Evolutionary conservation across 768 basidiomycete species (phyloP), one percentile per base, ranked within the genome.

Genomic region (Collybia sordida): DNA sequence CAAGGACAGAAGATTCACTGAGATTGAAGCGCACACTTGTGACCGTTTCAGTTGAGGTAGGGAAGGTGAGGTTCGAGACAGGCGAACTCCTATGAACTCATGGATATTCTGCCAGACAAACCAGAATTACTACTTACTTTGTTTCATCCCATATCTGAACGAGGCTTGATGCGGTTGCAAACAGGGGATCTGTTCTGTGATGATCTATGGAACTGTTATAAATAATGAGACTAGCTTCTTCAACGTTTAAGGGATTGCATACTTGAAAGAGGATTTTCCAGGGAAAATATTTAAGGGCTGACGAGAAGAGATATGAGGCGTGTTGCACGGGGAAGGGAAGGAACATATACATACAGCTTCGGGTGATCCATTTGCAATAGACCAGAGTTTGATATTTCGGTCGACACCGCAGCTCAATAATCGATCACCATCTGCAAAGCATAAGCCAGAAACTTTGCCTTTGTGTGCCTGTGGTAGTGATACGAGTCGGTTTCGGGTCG

Each of bases 141-240:
- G 88, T 95, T 68, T 98, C 93, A 59, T 99, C 97, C 97, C 97
- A 99, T 57, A 99, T 79, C 65, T 98, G 96, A 6, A 99, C 94
- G 42, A 82, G 79, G 58, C 88, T 92, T 0, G 93, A 96, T 2
- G 93, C 94, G 0, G 96, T 95, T 0, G 94, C 96, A 59, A 99
- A 99, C 3, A 93, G 67, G n/a, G 87, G 75, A 50, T 95, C 90
- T 28, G 82, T 82, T 40, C 88, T 81, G 64, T 98, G 97, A 63
- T 98, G 97, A 59, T 98, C 93, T 68, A 99, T 90, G 38, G 89
- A 88, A 62, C 94, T 96, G 59, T 6, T 27, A 49, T 55, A 45
- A 45, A 57, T 12, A 23, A 47, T 47, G 48, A 52, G 53, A 51
- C 27, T 17, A 22, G 27, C 23, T 42, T 48, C 34, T 9, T 15